Base-by-base conservation (phyloP, 176 grass and related monocot genomes). In the Miscanthus lutarioriparius region DNA sequence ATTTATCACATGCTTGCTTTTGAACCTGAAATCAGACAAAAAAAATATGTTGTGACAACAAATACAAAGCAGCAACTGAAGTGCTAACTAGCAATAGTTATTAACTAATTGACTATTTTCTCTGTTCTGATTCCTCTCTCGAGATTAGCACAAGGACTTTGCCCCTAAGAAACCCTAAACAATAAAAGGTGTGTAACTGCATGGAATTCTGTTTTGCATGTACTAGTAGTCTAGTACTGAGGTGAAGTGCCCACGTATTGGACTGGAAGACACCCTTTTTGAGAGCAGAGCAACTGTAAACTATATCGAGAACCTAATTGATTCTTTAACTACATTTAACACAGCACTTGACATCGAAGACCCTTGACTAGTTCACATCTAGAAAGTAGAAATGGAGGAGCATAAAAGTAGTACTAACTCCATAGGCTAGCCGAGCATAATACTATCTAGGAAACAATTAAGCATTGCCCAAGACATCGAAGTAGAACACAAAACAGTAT, bases 1-100 rank as follows among this genome's bases (percentile, higher is more conserved):
- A 99, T 84, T 96, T 94, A 92, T 99, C 97, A 59, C 97, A 99
- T 73, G 97, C 76, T 81, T 96, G 79, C 76, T 99, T 99, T 83
- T 99, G 97, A 79, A 92, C 83, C 97, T 99, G 76, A 85, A 91
- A 51, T 51, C 63, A 77, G 32, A 85, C 5, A 78, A 56, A 14
- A 47, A 75, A 43, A 35, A 35, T 20, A 86, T 74, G 48, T 58
- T 74, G 43, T 35, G 13, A 56, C 10, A 35, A 53, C 6, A 26
- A 5, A 72, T 26, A 67, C 58, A 26, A 37, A 75, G 16, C 20
- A 3, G 19, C 19, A 78, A 80, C 20, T 25, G 2, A 78, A n/a
- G 10, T 23, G 16, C 19, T 74, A 28, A 51, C 7, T 64, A 38
- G 19, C 67, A 45, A 38, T 7, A 74, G 2, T 43, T 39, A 48